Evolutionary conservation across 192 early-diverging fungal species (phyloP).

Genomic region (Backusella australiensis): DNA sequence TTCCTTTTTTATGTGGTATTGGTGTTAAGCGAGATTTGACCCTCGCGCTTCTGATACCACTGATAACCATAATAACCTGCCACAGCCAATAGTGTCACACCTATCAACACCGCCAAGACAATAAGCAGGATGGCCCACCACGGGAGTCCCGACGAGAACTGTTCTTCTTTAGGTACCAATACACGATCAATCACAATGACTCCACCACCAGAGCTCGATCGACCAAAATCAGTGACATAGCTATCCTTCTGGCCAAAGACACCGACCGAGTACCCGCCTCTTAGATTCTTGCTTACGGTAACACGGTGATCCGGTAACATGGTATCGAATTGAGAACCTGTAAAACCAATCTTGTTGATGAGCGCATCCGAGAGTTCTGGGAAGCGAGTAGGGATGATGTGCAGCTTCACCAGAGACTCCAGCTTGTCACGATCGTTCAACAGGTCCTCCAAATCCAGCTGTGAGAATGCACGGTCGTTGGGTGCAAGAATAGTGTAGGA

Average conservation of each 20-base stretch:
- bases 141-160: neutral
- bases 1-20: neutral
- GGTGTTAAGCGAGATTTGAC: neutral
- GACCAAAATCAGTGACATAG: conserved; percentile 16
- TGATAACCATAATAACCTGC: conserved; percentile 17
- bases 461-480: conserved; percentile 46
- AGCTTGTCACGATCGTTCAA: conserved; percentile 40
- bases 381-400: conserved; percentile 53
- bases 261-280: conserved; percentile 1
- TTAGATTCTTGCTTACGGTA: neutral
- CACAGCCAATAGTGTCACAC: neutral
- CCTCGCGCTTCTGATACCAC: conserved; percentile 16
- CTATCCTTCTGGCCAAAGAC: conserved; percentile 10
- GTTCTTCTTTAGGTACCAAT: conserved; percentile 17
- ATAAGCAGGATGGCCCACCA: conserved; percentile 30
- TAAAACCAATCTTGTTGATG: neutral
- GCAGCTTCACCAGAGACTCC: conserved; percentile 53
- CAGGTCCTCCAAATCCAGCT: conserved; percentile 30
- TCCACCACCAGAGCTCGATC: conserved; percentile 23
- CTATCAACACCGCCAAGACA: neutral
- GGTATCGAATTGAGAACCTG: conserved; percentile 17
- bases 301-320: conserved; percentile 7
- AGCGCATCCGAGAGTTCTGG: neutral
- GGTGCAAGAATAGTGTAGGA: conserved; percentile 50
- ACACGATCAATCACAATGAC: conserved; percentile 31